Conservation (phyloP, 257 asterid genomes). For the Fraxinus cuspidata region DNA sequence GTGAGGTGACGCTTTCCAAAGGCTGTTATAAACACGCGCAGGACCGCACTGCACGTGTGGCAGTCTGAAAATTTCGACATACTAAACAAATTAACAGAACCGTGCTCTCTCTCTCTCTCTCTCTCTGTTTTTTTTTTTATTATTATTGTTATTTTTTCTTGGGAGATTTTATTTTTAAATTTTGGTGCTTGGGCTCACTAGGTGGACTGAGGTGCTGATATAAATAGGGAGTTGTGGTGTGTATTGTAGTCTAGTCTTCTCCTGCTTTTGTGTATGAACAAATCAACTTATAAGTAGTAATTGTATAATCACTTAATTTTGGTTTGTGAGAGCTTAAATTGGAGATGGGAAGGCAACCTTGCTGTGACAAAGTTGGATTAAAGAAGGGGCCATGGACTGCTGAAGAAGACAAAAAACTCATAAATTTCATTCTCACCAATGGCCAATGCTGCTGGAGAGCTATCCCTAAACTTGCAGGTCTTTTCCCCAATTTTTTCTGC, state of each 20-base stretch:
- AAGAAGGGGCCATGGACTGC: slow-evolving; percentile 98
- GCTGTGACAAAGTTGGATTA: slow-evolving; percentile 93
- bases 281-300: neutral
- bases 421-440: slow-evolving; percentile 70
- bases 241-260: neutral
- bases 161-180: too few species aligned
- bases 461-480: slow-evolving; percentile 94
- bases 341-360: slow-evolving; percentile 89
- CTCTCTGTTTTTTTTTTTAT: too few species aligned
- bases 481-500: neutral
- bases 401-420: slow-evolving; percentile 87
- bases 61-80: neutral
- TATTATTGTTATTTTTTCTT: too few species aligned
- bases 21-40: slow-evolving; percentile 37
- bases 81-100: neutral
- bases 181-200: neutral
- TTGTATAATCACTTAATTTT: slow-evolving; percentile 8
- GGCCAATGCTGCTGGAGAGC: slow-evolving; percentile 99
- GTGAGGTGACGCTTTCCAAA: slow-evolving; percentile 1
- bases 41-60: neutral
- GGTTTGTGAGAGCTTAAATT: neutral
- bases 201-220: neutral
- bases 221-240: neutral
- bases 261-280: neutral
- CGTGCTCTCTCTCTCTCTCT: neutral